phyloP scores from a whole-genome alignment of 2,329 filamentous ascomycete species.

The Hypoxylon sp. region DNA sequence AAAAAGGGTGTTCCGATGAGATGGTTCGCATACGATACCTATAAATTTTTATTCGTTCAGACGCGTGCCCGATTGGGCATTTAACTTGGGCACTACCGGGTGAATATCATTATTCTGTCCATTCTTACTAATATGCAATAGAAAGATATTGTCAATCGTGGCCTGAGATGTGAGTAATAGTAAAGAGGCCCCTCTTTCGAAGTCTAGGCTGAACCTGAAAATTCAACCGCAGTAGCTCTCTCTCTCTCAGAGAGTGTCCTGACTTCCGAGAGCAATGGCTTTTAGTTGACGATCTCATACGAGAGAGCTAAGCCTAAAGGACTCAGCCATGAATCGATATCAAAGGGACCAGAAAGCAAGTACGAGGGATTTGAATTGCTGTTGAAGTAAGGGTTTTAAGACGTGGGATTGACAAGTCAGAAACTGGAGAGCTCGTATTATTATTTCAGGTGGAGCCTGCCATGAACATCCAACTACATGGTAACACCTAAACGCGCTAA shows the following conservation, averaged over 20 bases:
- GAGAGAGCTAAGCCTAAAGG: not conserved
- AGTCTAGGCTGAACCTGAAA: constrained; percentile 32
- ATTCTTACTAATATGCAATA: constrained; percentile 25
- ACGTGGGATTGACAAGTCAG: constrained; percentile 2
- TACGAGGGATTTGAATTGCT: not conserved
- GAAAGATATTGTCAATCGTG: constrained; percentile 34
- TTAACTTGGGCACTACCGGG: constrained; percentile 33
- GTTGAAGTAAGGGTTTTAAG: constrained; percentile 3
- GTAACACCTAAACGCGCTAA: constrained; percentile 5
- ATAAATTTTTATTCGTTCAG: constrained; percentile 9
- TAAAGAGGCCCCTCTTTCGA: constrained; percentile 28
- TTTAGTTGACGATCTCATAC: not conserved
- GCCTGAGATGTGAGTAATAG: constrained; percentile 28
- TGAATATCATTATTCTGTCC: constrained; percentile 25
- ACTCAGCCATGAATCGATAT: constrained; percentile 10
- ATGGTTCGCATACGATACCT: constrained; percentile 23
- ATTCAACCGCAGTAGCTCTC: constrained; percentile 29
- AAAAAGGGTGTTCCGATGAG: constrained; percentile 37
- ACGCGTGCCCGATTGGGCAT: constrained; percentile 21
- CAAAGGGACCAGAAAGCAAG: not conserved
- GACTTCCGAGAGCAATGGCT: not conserved
- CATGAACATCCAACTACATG: constrained; percentile 2
- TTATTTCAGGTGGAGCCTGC: constrained; percentile 12
- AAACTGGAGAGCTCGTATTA: constrained; percentile 23
- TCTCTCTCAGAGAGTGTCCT: constrained; percentile 1